phyloP scores from a whole-genome alignment of 257 asterid species.

The Nicotiana paniculata region DNA sequence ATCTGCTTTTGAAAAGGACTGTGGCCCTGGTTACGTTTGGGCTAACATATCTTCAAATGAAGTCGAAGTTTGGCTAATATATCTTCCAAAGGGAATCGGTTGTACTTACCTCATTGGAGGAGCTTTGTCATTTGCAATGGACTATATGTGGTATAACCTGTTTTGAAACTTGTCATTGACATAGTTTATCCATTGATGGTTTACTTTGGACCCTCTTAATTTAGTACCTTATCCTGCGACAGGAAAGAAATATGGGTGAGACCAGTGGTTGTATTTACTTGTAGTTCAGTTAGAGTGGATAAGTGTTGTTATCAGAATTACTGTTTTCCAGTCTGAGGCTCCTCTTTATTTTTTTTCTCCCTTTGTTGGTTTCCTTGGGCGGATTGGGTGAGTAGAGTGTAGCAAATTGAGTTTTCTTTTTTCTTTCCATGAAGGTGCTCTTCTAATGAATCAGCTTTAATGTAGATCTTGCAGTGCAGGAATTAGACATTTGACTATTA shows the following conservation, averaged over 20 bases:
- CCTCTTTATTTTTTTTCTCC: background rate
- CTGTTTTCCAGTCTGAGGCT: background rate
- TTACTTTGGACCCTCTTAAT: background rate
- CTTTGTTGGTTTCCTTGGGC: background rate
- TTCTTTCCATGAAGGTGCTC: background rate
- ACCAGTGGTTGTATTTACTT: background rate
- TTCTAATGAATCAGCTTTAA: background rate
- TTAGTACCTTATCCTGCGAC: background rate
- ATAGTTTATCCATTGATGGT: background rate
- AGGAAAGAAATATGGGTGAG: background rate
- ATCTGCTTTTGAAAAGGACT: constrained; percentile 10
- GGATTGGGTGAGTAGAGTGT: background rate
- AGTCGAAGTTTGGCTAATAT: background rate
- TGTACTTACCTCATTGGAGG: background rate
- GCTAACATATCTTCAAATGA: background rate
- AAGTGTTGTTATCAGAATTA: background rate
- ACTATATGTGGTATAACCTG: background rate
- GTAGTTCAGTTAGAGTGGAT: background rate
- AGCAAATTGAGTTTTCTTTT: background rate
- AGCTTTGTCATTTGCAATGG: background rate
- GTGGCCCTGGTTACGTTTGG: background rate
- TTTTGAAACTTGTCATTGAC: background rate
- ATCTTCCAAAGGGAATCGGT: background rate
- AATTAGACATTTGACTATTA: background rate
- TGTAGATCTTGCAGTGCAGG: background rate